phyloP scores from a whole-genome alignment of 176 grass and related monocot species.

The Zea mays region DNA sequence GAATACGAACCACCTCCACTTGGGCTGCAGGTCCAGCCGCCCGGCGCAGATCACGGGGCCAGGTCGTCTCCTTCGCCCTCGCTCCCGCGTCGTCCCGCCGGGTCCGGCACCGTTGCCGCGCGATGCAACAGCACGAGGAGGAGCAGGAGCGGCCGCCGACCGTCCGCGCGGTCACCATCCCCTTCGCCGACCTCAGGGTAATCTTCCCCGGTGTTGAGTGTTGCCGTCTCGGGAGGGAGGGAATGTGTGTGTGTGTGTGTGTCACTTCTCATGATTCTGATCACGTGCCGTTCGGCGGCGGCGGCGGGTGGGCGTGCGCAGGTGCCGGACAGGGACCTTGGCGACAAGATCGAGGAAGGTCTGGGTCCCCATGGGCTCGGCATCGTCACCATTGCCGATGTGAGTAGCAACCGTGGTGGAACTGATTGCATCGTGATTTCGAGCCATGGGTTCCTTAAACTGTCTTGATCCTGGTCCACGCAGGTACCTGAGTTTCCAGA shows the following conservation, averaged over 20 bases:
- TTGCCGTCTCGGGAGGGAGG: not conserved
- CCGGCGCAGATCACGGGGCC: not conserved
- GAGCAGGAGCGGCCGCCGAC: not conserved
- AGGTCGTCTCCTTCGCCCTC: not conserved
- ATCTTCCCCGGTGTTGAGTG: not conserved
- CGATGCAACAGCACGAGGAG: slow-evolving; percentile 18
- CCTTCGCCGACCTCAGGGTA: slow-evolving; percentile 74
- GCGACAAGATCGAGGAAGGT: slow-evolving; percentile 80
- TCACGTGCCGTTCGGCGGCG: not conserved
- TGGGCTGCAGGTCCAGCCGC: slow-evolving; percentile 6
- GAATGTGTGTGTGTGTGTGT: too few relatives aligned
- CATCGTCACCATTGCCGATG: slow-evolving; percentile 83
- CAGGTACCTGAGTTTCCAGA: slow-evolving; percentile 71
- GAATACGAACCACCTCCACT: not conserved
- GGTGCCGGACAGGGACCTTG: slow-evolving; percentile 71
- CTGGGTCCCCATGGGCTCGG: slow-evolving; percentile 76
- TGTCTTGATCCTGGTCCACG: not conserved
- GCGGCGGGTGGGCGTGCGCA: slow-evolving; percentile 35
- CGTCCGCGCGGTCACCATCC: slow-evolving; percentile 62
- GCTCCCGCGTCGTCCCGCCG: not conserved
- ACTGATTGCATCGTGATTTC: not conserved
- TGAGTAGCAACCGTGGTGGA: slow-evolving; percentile 30
- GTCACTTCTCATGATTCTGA: not conserved
- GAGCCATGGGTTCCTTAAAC: not conserved
- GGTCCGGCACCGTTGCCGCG: slow-evolving; percentile 40